Base-by-base conservation (phyloP, 2,329 filamentous ascomycete genomes). In the Scedosporium dehoogii region DNA sequence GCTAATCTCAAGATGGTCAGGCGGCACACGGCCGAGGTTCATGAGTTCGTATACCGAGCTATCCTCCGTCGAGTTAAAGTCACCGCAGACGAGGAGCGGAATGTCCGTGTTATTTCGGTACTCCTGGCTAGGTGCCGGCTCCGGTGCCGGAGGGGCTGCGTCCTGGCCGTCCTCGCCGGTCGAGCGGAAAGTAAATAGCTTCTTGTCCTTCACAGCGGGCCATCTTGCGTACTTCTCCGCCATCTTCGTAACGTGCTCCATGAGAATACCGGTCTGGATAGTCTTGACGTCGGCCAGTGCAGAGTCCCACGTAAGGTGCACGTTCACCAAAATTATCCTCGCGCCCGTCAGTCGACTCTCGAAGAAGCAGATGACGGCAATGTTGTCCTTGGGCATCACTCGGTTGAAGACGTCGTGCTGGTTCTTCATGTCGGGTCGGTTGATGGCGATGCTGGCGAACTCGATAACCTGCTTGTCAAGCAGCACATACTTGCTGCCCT, bases 371-470 rank as follows among this genome's bases (percentile, higher is more conserved):
- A 96, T 85, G 58, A 96, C 88, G 16, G 90, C 94, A 73, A 99
- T 96, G 72, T 97, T 93, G 79, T 99, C 94, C 76, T 94, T 91
- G 65, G 93, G 92, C 94, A 97, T 97, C 64, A 99, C 89, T 29
- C 94, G 89, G 73, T 99, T 99, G 82, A 96, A 97, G 63, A 97
- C 93, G 70, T 99, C 94, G 71, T 96, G 91, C 70, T 96, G 91
- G 63, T 92, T 91, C 77, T 97, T 97, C 85, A 97, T 96, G 72
- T 97, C 94, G 2, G 92, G 91, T 67, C 94, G 83, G 72, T 96
- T 94, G 75, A 99, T 96, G 67, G 93, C 93, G 63, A 91, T 90
- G 64, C 91, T 89, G 44, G 90, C 88, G 72, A 97, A 96, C 74
- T 97, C 92, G 70, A 99, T 88, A 66, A 96, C 79, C 71, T 96